Base-by-base conservation (phyloP, 1,284 basidiomycete genomes). In the Sphagnurus paluster region DNA sequence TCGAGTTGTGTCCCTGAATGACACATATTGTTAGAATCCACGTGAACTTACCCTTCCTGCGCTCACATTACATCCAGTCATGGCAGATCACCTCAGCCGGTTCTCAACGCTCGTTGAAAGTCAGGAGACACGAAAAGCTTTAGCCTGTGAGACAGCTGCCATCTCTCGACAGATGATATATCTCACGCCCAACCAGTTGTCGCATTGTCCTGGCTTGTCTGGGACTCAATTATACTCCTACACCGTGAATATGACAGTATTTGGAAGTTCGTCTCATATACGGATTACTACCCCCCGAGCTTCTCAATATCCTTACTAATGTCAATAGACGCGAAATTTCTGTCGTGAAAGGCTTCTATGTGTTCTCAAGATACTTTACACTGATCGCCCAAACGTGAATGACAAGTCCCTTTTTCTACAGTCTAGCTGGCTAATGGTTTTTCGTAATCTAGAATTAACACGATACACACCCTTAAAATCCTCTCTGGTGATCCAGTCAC, bases 201-300 rank as follows among this genome's bases (percentile, higher is more conserved):
- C 26, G n/a, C 36, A 13, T 19, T 36, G 23, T 26, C 42, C 5
- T 43, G 42, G 42, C 24, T 43, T 3, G 42, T 36, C n/a, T 43
- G 42, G 42, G 42, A 43, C 25, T 35, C 33, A 14, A 25, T 43
- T 17, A 4, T 43, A 24, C 42, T 43, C 24, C 9, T 10, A 11
- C 11, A 5, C 3, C 32, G 42, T 17, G 42, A 36, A 26, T 35
- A 36, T 36, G 34, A 43, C 14, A 3, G 23, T 19, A 17, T 19
- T 19, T 35, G 5, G 19, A 35, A n/a, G 10, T 7, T 6, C 6
- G 25, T 26, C 25, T 7, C 6, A 7, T 26, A 26, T 7, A 7
- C 11, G 25, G 11, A 6, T 26, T 26, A 26, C 25, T 6, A 6
- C 7, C 25, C 25, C 6, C 11, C 7, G 25, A 26, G 25, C 25